These are phyloP conservation scores for Aureobasidium namibiae DNA, from an alignment of 2,329 filamentous ascomycete genomes.

Conservation along the genomic window DNA sequence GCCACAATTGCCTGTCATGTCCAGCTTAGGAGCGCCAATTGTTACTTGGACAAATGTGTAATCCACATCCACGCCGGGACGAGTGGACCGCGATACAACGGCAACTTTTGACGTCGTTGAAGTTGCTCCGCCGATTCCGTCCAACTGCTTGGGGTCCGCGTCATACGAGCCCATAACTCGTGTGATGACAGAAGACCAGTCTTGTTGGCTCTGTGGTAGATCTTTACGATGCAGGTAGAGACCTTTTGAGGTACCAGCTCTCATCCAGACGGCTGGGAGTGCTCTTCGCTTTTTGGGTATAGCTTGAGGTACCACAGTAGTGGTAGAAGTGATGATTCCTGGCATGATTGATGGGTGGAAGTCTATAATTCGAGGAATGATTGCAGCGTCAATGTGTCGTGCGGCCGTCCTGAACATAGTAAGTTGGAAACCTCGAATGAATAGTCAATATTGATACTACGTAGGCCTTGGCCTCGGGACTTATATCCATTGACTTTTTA, in stretches of 20 bases:
- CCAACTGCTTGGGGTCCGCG: slow-evolving; percentile 19
- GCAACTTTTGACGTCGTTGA: slow-evolving; percentile 21
- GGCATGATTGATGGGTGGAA: slow-evolving; percentile 12
- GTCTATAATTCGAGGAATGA: slow-evolving; percentile 10
- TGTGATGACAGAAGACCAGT: slow-evolving; percentile 26
- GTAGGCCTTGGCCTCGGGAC: not conserved
- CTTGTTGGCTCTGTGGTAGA: slow-evolving; percentile 21
- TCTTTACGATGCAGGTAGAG: slow-evolving; percentile 31
- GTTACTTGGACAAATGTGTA: slow-evolving; percentile 20
- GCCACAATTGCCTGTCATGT: slow-evolving; percentile 21
- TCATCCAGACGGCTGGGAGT: slow-evolving; percentile 31
- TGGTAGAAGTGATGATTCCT: slow-evolving; percentile 1
- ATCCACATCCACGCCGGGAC: slow-evolving; percentile 18
- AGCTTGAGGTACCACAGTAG: not conserved
- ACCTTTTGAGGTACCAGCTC: slow-evolving; percentile 33
- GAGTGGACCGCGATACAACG: slow-evolving; percentile 16
- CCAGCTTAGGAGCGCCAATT: slow-evolving; percentile 17
- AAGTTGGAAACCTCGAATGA: not conserved
- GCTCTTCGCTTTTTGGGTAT: slow-evolving; percentile 11
- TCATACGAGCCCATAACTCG: slow-evolving; percentile 27
- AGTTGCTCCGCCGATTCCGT: slow-evolving; percentile 21
- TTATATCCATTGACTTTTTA: not conserved
- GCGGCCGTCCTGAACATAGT: slow-evolving; percentile 15
- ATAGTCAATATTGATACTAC: not conserved
- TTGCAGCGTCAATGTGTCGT: slow-evolving; percentile 10